Evolutionary conservation across 1,284 basidiomycete genomes (phyloP).

Genomic region (Fomitiporia mediterranea): DNA sequence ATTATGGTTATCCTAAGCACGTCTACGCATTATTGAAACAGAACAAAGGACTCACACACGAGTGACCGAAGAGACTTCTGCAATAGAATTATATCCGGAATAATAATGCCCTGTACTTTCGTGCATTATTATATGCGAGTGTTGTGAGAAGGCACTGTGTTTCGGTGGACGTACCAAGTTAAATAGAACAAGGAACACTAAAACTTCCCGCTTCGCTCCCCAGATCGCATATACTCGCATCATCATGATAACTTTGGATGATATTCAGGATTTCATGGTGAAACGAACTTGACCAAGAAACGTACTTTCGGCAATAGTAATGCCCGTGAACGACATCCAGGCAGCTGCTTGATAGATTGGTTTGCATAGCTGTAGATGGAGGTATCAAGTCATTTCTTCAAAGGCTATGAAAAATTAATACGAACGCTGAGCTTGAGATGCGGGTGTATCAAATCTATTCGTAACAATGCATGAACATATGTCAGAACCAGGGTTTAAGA

Average conservation of each 20-base stretch:
- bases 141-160: background rate
- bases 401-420: too few species aligned
- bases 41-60: background rate
- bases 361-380: background rate
- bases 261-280: background rate
- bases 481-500: background rate
- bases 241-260: background rate
- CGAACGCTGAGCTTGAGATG: background rate
- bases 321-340: constrained; percentile 3
- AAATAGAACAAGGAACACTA: constrained; percentile 2
- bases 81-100: constrained; percentile 1
- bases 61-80: constrained; percentile 4
- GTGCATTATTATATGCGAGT: background rate
- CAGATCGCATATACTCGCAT: constrained; percentile 10
- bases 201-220: background rate
- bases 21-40: background rate
- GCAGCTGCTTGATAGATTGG: constrained; percentile 1
- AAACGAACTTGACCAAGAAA: background rate
- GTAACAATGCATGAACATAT: background rate
- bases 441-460: background rate
- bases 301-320: background rate
- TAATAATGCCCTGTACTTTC: background rate
- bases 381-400: background rate
- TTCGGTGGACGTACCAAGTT: background rate
- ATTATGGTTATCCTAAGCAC: background rate